Base-by-base conservation (phyloP, 1,284 basidiomycete genomes). In the Rhodotorula mucilaginosa region DNA sequence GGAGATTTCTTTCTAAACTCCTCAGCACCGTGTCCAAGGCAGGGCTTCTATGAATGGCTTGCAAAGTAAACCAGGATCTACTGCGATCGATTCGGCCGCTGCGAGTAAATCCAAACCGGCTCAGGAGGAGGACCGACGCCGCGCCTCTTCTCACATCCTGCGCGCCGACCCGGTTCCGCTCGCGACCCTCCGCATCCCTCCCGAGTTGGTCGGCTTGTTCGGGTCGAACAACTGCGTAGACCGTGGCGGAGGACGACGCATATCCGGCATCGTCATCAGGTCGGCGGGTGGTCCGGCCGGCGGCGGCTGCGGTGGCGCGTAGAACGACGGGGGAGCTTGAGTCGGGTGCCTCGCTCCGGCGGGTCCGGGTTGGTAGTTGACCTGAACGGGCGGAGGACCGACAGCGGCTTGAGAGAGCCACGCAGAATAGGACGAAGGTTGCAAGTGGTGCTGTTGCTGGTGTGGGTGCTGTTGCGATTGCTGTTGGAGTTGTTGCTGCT, bases 141-240 rank as follows among this genome's bases (percentile, higher is more conserved):
- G 39, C 39, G 10, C 39, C 39, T 44, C 39, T 34, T 34, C 39
- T 44, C 39, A 44, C 39, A 44, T 44, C 39, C 39, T 44, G 39
- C 54, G 54, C 10, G 26, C 26, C 26, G 54, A 26, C 52, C 58
- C 68, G 1, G 48, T 7, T 2, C 49, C 68, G 29, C 65, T 61
- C 58, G 34, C 64, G 2, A 44, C 34, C 49, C 68, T 44, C 44
- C 63, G 16, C 65, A 61, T 51, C 12, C 47, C 62, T 6, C 65
- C 62, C 13, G 47, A 58, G 19, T 21, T 39, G 8, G 16, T 34
- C 31, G 64, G 68, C 61, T 68, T 61, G 39, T 47, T 76, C 56
- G 74, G 74, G 34, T 76, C 72, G n/a, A 76, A 76, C 39, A 76
- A 39, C 51, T 65, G 64, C 19, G 69, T 74, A 18, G 51, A 64